Evolutionary conservation across 371 early-diverging fungal species (phyloP), one percentile per base, ranked within the genome.

Genomic region (Batrachochytrium dendrobatidis): DNA sequence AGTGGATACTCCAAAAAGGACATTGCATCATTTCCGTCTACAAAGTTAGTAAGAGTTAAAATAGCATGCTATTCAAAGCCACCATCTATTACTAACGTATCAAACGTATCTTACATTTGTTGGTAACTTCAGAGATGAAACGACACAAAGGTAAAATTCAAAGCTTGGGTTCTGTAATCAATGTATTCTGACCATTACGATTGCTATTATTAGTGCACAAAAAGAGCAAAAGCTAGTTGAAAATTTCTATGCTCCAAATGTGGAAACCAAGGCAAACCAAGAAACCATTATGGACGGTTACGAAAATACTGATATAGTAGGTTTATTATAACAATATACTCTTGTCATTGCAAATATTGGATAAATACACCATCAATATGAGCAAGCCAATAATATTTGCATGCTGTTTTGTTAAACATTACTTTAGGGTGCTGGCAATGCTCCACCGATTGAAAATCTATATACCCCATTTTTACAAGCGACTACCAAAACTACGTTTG

Each of bases 401-500:
- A 48, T 33, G 2, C 35, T 1, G 1, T 1, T 1, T 39, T 43
- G 1, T 15, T 26, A 58, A 25, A 15, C 57, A 20, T 25, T 32
- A 6, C 45, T 33, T 29, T 32, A 53, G 45, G n/a, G 30, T 28
- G 18, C 53, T 0, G 22, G 35, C n/a, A 61, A 67, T 29, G 58
- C 63, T 20, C 60, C 55, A 8, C 32, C 59, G 34, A 64, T 70
- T 2, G 61, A 71, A 31, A 72, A 72, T 1, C 18, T 75, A 33
- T 75, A 75, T 59, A 25, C 63, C 17, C 73, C 70, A 18, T 72
- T 59, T 35, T 61, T 61, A n/a, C 65, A 65, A 34, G 33, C 63
- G n/a, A 35, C 61, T 8, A 59, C 68, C 5, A 70, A 64, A 33
- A 58, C 66, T n/a, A 72, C 76, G 1, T 75, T 75, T 58, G 64